Base-by-base conservation (phyloP, 495 filamentous ascomycete genomes). In the Podospora appendiculata region DNA sequence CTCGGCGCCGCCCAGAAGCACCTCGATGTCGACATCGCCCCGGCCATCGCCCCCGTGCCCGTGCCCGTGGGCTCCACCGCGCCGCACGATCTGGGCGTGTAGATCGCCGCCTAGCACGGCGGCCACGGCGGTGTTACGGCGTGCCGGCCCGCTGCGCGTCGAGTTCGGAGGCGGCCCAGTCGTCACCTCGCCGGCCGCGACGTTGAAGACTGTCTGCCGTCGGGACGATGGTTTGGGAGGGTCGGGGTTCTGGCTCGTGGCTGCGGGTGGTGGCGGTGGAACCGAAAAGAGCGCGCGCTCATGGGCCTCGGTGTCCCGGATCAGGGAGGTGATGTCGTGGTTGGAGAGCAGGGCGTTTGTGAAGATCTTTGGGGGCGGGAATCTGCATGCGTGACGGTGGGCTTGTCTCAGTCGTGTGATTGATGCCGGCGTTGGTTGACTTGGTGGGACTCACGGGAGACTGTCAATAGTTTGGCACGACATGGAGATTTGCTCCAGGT, bases 251-350 rank as follows among this genome's bases (percentile, higher is more conserved):
- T 62, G 51, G 25, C 60, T 54, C 5, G 70, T 58, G 1, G 70
- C 53, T 8, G 67, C 59, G 0, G 79, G 73, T 2, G 78, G 76
- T 0, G 88, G 76, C 0, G 88, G 82, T 6, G 90, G 88, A 8
- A 94, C 83, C 36, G 91, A 90, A 72, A 98, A 98, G 4, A 98
- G 80, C 12, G 91, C 94, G 58, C 92, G 86, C 70, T 98, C 93
- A 71, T 98, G 93, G 14, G 83, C 73, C 70, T 98, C 93, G 33
- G 92, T 96, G 68, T 98, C 93, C 51, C 93, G 87, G 58, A 98
- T 96, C 12, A 98, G 67, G 10, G 89, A 79, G 9, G 94, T 96
- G 58, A 98, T 96, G 66, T 98, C 93, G 61, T 88, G 87, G 51
- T 81, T 80, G 51, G 84, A 83, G 46, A 97, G 81, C 41, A 97